Evolutionary conservation across 192 early-diverging fungal genomes (phyloP).

Genomic region (Lobosporangium transversale): DNA sequence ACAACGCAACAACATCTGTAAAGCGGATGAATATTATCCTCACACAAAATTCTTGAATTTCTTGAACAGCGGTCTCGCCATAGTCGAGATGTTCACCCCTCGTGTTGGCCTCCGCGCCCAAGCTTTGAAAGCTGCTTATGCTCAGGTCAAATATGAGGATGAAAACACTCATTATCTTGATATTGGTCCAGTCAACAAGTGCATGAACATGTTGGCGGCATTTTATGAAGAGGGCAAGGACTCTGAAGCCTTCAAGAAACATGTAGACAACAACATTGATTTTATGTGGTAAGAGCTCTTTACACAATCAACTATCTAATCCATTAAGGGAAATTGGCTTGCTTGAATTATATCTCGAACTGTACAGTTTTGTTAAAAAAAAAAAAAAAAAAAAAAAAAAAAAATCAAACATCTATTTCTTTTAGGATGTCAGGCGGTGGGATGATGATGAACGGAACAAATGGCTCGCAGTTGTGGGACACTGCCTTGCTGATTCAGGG

Average conservation of each 20-base stretch:
- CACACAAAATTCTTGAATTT: slow-evolving; percentile 80
- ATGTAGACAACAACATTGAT: slow-evolving; percentile 78
- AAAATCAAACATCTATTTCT: not conserved
- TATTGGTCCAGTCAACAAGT: slow-evolving; percentile 96
- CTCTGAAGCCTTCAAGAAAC: slow-evolving; percentile 78
- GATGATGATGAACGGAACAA: slow-evolving; percentile 95
- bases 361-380: no score
- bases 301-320: no score
- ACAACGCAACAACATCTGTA: slow-evolving; percentile 84
- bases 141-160: slow-evolving; percentile 89
- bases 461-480: slow-evolving; percentile 98
- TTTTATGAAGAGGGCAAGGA: slow-evolving; percentile 89
- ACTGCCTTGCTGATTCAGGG: slow-evolving; percentile 90
- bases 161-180: slow-evolving; percentile 89
- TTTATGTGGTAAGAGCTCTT: slow-evolving; percentile 78
- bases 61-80: slow-evolving; percentile 67
- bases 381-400: not conserved
- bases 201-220: slow-evolving; percentile 88
- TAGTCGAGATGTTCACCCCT: slow-evolving; percentile 75
- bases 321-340: no score
- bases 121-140: slow-evolving; percentile 79
- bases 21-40: slow-evolving; percentile 86
- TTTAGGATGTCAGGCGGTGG: slow-evolving; percentile 80
- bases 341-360: no score
- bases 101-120: slow-evolving; percentile 63